Conservation (phyloP, 2,329 filamentous ascomycete species). For the Microascus cirrosus region DNA sequence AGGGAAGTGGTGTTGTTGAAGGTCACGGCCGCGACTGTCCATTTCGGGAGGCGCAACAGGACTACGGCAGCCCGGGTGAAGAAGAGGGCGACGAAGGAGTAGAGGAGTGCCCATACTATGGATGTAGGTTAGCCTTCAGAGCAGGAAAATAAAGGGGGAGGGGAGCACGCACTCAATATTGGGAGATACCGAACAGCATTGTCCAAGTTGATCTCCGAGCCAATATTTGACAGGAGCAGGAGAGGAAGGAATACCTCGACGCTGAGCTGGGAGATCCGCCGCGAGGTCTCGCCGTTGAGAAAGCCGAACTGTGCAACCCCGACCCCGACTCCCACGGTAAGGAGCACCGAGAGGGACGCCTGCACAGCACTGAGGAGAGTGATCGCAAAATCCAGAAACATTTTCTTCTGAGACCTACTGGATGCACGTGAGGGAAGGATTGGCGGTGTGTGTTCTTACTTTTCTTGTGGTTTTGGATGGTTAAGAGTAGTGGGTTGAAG, state of each 20-base stretch:
- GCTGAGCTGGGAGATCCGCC: conserved; percentile 32
- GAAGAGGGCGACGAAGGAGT: conserved; percentile 1
- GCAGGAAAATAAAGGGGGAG: neutral
- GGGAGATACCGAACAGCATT: conserved; percentile 24
- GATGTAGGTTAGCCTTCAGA: neutral
- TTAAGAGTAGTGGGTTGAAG: no score
- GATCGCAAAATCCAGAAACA: conserved; percentile 14
- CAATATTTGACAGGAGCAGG: conserved; percentile 32
- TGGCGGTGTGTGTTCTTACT: no score
- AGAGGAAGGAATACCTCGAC: conserved; percentile 35
- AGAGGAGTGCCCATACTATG: conserved; percentile 25
- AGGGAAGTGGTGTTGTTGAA: conserved; percentile 39
- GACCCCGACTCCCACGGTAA: conserved; percentile 32
- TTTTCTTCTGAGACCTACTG: neutral
- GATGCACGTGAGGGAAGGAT: no score
- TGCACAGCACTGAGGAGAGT: conserved; percentile 32
- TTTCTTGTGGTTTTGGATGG: no score
- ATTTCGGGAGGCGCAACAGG: conserved; percentile 28
- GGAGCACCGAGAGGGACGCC: conserved; percentile 32
- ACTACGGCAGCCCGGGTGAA: neutral
- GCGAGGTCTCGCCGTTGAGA: conserved; percentile 21
- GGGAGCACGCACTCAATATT: conserved; percentile 10
- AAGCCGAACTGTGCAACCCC: conserved; percentile 25
- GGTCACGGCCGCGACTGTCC: conserved; percentile 31
- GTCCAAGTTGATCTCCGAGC: conserved; percentile 24